Evolutionary conservation across 2,329 filamentous ascomycete species (phyloP), one percentile per base, ranked within the genome.

Genomic region (Botrytis tulipae): DNA sequence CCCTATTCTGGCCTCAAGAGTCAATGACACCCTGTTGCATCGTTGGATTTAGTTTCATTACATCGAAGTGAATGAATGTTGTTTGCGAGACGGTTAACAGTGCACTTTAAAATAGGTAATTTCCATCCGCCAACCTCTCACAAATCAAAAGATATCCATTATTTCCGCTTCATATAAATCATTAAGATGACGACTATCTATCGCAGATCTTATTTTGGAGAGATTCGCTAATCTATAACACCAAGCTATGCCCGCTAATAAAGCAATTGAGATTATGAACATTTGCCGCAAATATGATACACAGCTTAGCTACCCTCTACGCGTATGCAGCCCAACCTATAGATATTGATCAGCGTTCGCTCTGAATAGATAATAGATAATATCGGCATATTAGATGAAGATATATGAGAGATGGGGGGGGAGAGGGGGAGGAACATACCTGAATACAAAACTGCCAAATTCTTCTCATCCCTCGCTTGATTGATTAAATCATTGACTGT

Each of bases 401-500:
- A 57, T 57, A 46, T 44, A 61, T 16, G 60, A 35, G 32, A 63
- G 10, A 44, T 6, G 3, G 46, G 46, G 46, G 8, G 9, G 46
- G 20, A 1, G 46, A 20, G 46, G 8, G 9, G 46, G 20, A 1
- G 9, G 63, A 67, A 74, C 76, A 61, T 77, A 78, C 85, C 85
- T 79, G 91, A 92, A 84, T 95, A 99, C 78, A 99, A 83, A 60
- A 98, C 91, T 3, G 96, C 95, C 79, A 99, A 82, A 81, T 99
- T 98, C 77, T 89, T 89, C 84, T 97, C 95, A 82, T 99, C 96
- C 2, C 92, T 95, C 12, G 96, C 95, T 83, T 97, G 93, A 81
- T 98, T 96, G 76, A 99, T 99, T 76, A 99, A 84, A 81, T 99
- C 96, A 80, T 98, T 98, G 71, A 99, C 96, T 22, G 94, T 98